These are phyloP conservation scores for Magnolia sinica DNA, from an alignment of 164 flowering plant species.

Conservation along the genomic window DNA sequence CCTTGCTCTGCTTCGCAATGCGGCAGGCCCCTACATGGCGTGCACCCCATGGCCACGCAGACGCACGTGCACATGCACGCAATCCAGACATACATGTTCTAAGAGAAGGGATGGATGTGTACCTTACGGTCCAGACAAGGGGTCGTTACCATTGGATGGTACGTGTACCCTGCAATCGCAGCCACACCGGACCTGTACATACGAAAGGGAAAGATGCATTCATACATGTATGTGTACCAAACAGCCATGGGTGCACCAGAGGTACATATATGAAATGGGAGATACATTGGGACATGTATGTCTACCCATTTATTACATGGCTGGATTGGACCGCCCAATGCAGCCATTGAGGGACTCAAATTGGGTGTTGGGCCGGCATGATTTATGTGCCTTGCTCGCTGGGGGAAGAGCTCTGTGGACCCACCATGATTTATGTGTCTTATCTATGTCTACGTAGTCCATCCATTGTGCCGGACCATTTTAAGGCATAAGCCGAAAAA, in stretches of 20 bases:
- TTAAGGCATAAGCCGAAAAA: too few species aligned
- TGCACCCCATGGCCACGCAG: not conserved
- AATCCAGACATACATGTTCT: not conserved
- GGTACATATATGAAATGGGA: not conserved
- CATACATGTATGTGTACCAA: not conserved
- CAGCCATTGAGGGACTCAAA: too few species aligned
- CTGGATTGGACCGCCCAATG: not conserved
- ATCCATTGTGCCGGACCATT: too few species aligned
- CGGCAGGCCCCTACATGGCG: not conserved
- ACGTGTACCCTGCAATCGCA: not conserved
- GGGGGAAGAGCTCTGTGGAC: too few species aligned
- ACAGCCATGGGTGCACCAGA: not conserved
- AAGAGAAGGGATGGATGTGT: not conserved
- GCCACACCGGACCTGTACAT: not conserved
- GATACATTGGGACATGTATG: not conserved
- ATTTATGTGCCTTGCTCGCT: too few species aligned
- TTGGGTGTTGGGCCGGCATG: too few species aligned
- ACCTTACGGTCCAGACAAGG: not conserved
- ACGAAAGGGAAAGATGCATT: not conserved
- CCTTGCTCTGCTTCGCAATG: conserved; percentile 13
- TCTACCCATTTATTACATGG: not conserved
- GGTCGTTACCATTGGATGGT: not conserved
- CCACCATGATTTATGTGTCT: too few species aligned
- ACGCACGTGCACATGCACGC: not conserved
- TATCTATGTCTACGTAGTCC: too few species aligned